phyloP scores from a whole-genome alignment of 75 land plant species.

The Ceratopteris richardii region DNA sequence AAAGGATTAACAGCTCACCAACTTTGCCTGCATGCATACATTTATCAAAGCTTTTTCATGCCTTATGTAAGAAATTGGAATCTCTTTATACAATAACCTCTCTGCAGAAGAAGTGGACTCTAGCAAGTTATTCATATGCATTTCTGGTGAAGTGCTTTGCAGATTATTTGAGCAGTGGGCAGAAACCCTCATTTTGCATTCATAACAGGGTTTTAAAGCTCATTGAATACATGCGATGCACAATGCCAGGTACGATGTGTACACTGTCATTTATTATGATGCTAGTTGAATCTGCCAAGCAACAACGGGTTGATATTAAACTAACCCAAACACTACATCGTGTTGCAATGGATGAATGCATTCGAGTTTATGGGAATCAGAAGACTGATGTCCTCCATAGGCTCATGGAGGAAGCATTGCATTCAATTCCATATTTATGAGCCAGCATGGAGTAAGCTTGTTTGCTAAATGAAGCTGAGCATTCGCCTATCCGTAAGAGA shows the following conservation, averaged over 20 bases:
- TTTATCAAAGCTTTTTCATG: neutral
- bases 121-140: neutral
- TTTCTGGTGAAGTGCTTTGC: neutral
- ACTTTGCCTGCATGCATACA: neutral
- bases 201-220: neutral
- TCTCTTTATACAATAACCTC: neutral
- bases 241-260: conserved; percentile 5
- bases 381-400: neutral
- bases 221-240: conserved; percentile 3
- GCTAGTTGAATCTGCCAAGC: neutral
- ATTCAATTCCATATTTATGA: neutral
- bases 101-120: neutral
- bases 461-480: too few species aligned
- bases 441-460: too few species aligned
- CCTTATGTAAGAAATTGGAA: neutral
- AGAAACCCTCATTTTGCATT: neutral
- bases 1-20: neutral
- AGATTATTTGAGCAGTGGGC: neutral
- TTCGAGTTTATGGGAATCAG: conserved; percentile 10
- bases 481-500: too few species aligned
- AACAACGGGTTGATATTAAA: neutral
- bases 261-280: neutral
- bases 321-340: too few species aligned
- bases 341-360: conserved; percentile 8
- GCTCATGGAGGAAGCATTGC: neutral